Percentiles rank a stretch among this genome's conserved stretches.
Evolutionary conservation across 495 filamentous ascomycete genomes (phyloP).

Genomic region (Symbiotaphrina buchneri): DNA sequence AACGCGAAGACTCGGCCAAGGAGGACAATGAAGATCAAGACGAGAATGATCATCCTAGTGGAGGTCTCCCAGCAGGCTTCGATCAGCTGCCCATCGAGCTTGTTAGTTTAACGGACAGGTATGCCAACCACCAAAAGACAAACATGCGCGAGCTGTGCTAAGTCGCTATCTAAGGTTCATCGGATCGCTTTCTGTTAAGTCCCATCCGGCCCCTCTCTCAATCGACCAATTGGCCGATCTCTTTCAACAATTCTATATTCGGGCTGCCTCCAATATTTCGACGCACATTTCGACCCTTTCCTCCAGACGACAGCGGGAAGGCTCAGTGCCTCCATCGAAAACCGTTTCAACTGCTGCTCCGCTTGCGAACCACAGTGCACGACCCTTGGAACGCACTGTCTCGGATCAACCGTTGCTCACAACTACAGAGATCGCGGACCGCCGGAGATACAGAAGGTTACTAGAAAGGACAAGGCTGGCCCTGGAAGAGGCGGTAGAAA

Average conservation of each 20-base stretch:
- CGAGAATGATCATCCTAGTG: slow-evolving; percentile 15
- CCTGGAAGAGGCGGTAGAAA: slow-evolving; percentile 84
- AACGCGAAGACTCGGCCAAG: slow-evolving; percentile 7
- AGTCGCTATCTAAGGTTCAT: slow-evolving; percentile 43
- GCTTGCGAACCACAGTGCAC: slow-evolving; percentile 6
- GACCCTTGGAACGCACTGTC: slow-evolving; percentile 7
- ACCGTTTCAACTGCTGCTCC: slow-evolving; percentile 1
- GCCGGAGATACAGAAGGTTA: slow-evolving; percentile 51
- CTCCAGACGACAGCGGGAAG: slow-evolving; percentile 44
- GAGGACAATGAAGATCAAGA: slow-evolving; percentile 15
- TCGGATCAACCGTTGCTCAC: slow-evolving; percentile 82
- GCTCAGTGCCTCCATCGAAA: slow-evolving; percentile 24
- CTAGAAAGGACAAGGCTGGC: slow-evolving; percentile 53
- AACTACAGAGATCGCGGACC: slow-evolving; percentile 55
- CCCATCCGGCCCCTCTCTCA: slow-evolving; percentile 62
- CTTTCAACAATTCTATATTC: slow-evolving; percentile 87
- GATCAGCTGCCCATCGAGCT: slow-evolving; percentile 88
- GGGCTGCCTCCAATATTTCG: slow-evolving; percentile 59
- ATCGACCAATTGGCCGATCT: slow-evolving; percentile 65
- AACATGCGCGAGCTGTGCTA: no score
- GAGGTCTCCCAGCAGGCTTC: slow-evolving; percentile 36
- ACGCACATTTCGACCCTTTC: slow-evolving; percentile 74
- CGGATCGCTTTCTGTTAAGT: slow-evolving; percentile 70
- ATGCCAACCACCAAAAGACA: slow-evolving; percentile 7
- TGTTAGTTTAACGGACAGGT: slow-evolving; percentile 73